Conservation (phyloP, 805 yeast species). For the Yarrowia yakushimensis region DNA sequence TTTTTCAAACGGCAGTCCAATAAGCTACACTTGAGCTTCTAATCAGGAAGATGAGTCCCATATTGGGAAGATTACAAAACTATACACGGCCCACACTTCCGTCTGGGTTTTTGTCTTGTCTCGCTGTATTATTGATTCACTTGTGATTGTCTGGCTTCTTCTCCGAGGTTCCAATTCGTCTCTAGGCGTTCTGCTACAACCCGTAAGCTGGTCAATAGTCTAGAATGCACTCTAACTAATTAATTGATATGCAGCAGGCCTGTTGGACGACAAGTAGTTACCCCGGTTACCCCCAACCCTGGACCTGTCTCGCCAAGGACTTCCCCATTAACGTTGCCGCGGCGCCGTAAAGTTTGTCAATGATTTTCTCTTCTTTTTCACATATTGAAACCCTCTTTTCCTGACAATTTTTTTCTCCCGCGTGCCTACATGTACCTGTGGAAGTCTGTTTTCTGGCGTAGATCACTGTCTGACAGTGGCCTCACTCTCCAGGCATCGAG, state of each 20-base stretch:
- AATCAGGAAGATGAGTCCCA: background rate
- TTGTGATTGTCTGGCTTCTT: background rate
- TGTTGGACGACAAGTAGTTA: background rate
- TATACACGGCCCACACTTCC: background rate
- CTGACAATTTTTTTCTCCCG: background rate
- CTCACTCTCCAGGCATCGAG: background rate
- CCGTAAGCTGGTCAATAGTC: too few species aligned
- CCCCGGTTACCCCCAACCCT: background rate
- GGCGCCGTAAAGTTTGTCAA: background rate
- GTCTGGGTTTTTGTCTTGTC: background rate
- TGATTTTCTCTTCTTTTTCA: background rate
- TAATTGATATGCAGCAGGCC: background rate
- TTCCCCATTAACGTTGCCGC: conserved; percentile 5
- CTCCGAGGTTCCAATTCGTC: too few species aligned
- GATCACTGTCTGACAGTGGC: conserved; percentile 12
- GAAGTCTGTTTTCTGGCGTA: conserved; percentile 1
- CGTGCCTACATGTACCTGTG: background rate
- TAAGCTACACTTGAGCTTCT: background rate
- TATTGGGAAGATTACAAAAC: conserved; percentile 1
- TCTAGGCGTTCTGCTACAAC: too few species aligned
- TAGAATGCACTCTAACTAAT: background rate
- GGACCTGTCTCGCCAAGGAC: background rate
- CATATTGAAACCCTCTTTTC: background rate
- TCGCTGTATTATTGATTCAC: background rate
- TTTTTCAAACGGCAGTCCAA: background rate